Conservation (phyloP, 2,329 filamentous ascomycete genomes). For the Epichloe amarillans region DNA sequence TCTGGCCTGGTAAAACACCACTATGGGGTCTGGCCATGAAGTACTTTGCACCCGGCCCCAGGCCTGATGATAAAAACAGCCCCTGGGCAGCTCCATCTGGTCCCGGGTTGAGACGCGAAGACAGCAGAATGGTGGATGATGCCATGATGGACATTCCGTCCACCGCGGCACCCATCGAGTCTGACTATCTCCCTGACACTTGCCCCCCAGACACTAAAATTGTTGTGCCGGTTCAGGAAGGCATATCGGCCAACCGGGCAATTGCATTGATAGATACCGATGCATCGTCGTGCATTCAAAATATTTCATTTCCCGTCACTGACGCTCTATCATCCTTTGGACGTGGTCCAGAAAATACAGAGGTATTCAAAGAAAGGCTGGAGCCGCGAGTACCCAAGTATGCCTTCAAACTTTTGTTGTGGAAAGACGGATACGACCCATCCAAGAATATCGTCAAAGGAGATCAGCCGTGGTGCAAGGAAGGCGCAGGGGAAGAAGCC, state of each 20-base stretch:
- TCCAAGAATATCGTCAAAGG: slow-evolving; percentile 39
- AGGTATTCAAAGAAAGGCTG: slow-evolving; percentile 45
- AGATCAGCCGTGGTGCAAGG: slow-evolving; percentile 31
- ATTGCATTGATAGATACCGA: slow-evolving; percentile 57
- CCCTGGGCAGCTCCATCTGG: background rate
- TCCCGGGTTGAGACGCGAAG: slow-evolving; percentile 13
- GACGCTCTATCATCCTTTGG: slow-evolving; percentile 66
- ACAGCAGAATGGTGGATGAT: slow-evolving; percentile 14
- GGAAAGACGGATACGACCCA: slow-evolving; percentile 53
- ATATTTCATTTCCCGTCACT: slow-evolving; percentile 51
- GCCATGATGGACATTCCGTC: slow-evolving; percentile 16
- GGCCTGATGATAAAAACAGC: slow-evolving; percentile 5
- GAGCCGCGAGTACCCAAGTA: slow-evolving; percentile 70
- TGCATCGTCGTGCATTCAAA: slow-evolving; percentile 48
- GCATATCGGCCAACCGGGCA: slow-evolving; percentile 23
- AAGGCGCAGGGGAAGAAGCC: slow-evolving; percentile 22
- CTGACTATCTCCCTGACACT: slow-evolving; percentile 22
- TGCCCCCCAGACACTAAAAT: slow-evolving; percentile 23
- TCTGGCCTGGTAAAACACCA: slow-evolving; percentile 35
- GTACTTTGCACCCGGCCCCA: slow-evolving; percentile 37
- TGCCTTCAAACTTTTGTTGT: slow-evolving; percentile 66
- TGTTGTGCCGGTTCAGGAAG: slow-evolving; percentile 21
- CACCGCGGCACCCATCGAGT: slow-evolving; percentile 16
- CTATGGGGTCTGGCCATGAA: slow-evolving; percentile 46
- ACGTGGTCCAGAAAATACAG: slow-evolving; percentile 53